These are phyloP conservation scores for Canna indica DNA, from an alignment of 176 grass and related monocot genomes.

Conservation along the genomic window DNA sequence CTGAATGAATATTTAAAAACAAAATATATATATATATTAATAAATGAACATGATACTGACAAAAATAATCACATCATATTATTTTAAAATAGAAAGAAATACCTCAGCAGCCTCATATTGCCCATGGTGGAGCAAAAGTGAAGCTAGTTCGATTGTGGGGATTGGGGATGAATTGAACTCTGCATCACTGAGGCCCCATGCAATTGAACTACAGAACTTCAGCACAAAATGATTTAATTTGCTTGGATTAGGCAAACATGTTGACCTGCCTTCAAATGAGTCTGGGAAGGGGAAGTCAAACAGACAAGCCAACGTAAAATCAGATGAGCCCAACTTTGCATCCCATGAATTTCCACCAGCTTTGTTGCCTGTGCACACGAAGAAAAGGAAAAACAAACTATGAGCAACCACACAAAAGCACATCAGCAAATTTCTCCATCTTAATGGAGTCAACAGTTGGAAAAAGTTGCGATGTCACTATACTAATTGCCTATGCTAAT, in stretches of 20 bases:
- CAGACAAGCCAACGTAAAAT: constrained; percentile 87
- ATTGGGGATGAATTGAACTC: constrained; percentile 28
- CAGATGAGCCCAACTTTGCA: constrained; percentile 62
- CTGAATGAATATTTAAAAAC: constrained; percentile 29
- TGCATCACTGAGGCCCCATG: constrained; percentile 30
- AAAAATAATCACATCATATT: not conserved
- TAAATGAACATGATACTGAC: not conserved
- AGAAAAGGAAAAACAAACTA: not conserved
- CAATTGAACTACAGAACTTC: constrained; percentile 60
- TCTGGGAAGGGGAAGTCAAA: constrained; percentile 82
- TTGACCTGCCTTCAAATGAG: constrained; percentile 32
- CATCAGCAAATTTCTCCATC: not conserved
- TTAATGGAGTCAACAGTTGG: too few relatives aligned
- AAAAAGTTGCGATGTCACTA: too few relatives aligned
- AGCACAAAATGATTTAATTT: constrained; percentile 43
- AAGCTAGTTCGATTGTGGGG: constrained; percentile 39
- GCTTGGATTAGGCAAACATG: constrained; percentile 46
- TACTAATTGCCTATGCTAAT: too few relatives aligned
- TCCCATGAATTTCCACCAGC: constrained; percentile 46
- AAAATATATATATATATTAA: constrained; percentile 7
- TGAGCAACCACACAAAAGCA: not conserved
- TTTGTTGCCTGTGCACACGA: constrained; percentile 45
- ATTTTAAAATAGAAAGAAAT: constrained; percentile 10
- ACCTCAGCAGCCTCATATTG: constrained; percentile 91
- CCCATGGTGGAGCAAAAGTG: constrained; percentile 50